Base-by-base conservation (phyloP, 1,284 basidiomycete species). In the Cutaneotrichosporon mucoides region DNA sequence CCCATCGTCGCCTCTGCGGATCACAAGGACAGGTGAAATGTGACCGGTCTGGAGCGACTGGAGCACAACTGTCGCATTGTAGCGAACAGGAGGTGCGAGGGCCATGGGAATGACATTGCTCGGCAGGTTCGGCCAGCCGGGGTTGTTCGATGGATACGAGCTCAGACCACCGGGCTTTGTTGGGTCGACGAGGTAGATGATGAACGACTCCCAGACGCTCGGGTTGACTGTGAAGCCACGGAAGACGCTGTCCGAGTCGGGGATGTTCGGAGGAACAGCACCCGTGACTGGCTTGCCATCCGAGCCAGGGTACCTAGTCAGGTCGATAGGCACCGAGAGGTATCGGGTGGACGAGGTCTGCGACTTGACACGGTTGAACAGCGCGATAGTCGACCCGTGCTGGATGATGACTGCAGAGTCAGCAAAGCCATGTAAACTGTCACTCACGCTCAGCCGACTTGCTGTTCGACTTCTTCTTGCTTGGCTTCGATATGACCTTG, bases 301-400 rank as follows among this genome's bases (percentile, higher is more conserved):
- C 37, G 92, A 92, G 15, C 90, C 89, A 68, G 90, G 90, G 81
- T 92, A 90, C 0, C 88, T 88, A 3, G 90, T 88, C 8, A 89
- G 87, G 24, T 93, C 91, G 24, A 90, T 90, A 16, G 90, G 91
- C 4, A 97, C 92, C 65, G 92, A 93, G 56, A 98, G 87, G 68
- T 95, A 97, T 69, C 94, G 92, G 9, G 95, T 97, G 4, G 89
- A 92, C n/a, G 90, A 89, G 2, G 89, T 92, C 79, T 92, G 94
- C 1, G 92, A 92, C 56, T 92, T 86, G 65, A 95, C 81, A 15
- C 95, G 88, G 76, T 97, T 94, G 84, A 95, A 98, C 52, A 97
- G 80, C 4, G 93, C 94, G 59, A 98, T 89, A 2, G 92, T 93
- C 10, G 92, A 91, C 34, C 94, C 95, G 78, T 98, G 94, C 76